Percentiles rank a stretch among this genome's conserved stretches.
phyloP scores from a whole-genome alignment of 2,329 filamentous ascomycete species.

The Exophiala alcalophila region DNA sequence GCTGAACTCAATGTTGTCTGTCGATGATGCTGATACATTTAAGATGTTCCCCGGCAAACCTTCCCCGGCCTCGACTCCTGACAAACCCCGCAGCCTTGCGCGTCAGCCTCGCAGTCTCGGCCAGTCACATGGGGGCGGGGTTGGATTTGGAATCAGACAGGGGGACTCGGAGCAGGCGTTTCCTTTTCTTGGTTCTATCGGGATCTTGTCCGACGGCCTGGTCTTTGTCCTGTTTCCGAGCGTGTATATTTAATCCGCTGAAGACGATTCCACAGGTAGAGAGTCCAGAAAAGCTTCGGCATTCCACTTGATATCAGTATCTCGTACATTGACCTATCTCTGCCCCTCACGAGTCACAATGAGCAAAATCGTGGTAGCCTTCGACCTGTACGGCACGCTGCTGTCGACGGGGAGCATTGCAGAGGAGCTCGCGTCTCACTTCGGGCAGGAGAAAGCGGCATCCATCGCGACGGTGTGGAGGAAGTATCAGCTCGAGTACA shows the following conservation, averaged over 20 bases:
- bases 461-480: constrained; percentile 62
- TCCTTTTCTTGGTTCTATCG: not conserved
- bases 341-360: constrained; percentile 12
- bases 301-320: not conserved
- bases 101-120: no score
- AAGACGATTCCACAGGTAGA: no score
- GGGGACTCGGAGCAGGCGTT: no score
- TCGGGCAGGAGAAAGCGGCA: constrained; percentile 57
- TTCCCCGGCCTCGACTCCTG: no score
- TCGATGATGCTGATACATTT: no score
- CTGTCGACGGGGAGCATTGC: constrained; percentile 69
- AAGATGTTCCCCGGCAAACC: no score
- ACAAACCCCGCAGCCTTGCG: no score
- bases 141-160: constrained; percentile 1
- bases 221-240: not conserved
- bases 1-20: no score
- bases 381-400: constrained; percentile 73
- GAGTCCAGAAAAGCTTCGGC: not conserved
- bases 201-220: not conserved
- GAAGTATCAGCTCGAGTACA: constrained; percentile 72
- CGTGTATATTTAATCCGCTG: not conserved
- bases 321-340: no score
- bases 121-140: no score
- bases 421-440: constrained; percentile 55
- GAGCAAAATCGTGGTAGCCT: constrained; percentile 56